Evolutionary conservation across 495 filamentous ascomycete genomes (phyloP).

Genomic region (Annulohypoxylon stygium): DNA sequence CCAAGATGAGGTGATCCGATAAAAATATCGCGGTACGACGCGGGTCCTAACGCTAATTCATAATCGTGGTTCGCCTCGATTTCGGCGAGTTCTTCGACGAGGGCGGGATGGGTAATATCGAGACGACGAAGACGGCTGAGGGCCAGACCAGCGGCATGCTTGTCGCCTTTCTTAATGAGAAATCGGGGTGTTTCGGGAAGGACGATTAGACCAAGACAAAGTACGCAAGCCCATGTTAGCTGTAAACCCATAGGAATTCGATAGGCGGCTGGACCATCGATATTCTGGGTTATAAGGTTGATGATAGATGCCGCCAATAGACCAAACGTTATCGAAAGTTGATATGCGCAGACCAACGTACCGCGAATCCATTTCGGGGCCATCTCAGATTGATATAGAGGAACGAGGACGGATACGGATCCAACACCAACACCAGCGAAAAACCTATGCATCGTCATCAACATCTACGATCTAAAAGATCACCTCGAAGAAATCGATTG

Average conservation of each 20-base stretch:
- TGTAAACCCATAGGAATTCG: slow-evolving; percentile 90
- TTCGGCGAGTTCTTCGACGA: slow-evolving; percentile 85
- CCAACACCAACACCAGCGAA: slow-evolving; percentile 89
- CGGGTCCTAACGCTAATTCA: slow-evolving; percentile 79
- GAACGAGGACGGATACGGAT: slow-evolving; percentile 83
- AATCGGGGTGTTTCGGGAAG: slow-evolving; percentile 92
- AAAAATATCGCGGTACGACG: slow-evolving; percentile 80
- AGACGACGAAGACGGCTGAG: slow-evolving; percentile 83
- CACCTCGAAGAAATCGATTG: neutral
- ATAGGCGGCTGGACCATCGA: slow-evolving; percentile 75
- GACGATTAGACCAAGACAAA: slow-evolving; percentile 77
- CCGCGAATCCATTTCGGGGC: slow-evolving; percentile 93
- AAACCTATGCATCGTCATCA: slow-evolving; percentile 55
- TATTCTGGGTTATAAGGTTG: slow-evolving; percentile 79
- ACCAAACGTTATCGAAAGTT: slow-evolving; percentile 89
- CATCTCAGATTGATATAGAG: slow-evolving; percentile 90
- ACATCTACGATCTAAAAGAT: slow-evolving; percentile 6
- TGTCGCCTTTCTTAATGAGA: slow-evolving; percentile 80
- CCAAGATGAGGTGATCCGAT: slow-evolving; percentile 69
- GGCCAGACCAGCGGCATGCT: slow-evolving; percentile 76
- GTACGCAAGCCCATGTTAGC: slow-evolving; percentile 84
- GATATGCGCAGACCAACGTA: slow-evolving; percentile 90
- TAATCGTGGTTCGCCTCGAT: slow-evolving; percentile 93
- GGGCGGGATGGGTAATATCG: slow-evolving; percentile 77
- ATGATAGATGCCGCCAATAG: slow-evolving; percentile 85